Percentiles rank a stretch among this genome's conserved stretches.
Evolutionary conservation across 306 rosid species (phyloP).

Genomic region (Pyrus pyrifolia): DNA sequence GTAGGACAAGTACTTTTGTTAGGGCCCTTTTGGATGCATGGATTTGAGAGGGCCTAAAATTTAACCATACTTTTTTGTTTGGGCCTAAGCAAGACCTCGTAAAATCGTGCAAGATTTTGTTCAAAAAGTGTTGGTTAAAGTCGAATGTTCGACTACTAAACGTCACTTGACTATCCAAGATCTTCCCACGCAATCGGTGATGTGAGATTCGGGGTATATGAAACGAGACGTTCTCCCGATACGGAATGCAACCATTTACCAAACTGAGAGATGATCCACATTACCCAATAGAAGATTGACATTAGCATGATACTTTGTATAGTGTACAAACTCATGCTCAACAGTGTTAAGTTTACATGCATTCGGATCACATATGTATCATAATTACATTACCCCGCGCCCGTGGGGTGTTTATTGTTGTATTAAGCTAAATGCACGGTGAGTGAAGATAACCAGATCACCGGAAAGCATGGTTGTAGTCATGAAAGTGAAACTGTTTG

Average conservation of each 20-base stretch:
- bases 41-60: neutral
- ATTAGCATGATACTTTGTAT: neutral
- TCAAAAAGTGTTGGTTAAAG: neutral
- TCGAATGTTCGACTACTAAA: neutral
- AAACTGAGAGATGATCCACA: no score
- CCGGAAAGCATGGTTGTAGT: constrained; percentile 67
- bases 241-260: no score
- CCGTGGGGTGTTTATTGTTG: neutral
- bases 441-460: constrained; percentile 3
- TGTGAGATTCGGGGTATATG: neutral
- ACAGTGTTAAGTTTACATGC: no score
- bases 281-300: neutral
- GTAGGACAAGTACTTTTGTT: neutral
- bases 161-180: neutral
- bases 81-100: neutral
- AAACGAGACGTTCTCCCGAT: no score
- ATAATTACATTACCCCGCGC: neutral
- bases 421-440: neutral
- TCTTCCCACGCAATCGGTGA: neutral
- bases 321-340: neutral
- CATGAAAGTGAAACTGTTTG: constrained; percentile 77
- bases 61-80: neutral
- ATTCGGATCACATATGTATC: no score
- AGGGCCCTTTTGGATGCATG: neutral
- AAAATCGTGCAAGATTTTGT: neutral